Conservation (phyloP, 352 stramenopile species). For the Pythium guiyangense region DNA sequence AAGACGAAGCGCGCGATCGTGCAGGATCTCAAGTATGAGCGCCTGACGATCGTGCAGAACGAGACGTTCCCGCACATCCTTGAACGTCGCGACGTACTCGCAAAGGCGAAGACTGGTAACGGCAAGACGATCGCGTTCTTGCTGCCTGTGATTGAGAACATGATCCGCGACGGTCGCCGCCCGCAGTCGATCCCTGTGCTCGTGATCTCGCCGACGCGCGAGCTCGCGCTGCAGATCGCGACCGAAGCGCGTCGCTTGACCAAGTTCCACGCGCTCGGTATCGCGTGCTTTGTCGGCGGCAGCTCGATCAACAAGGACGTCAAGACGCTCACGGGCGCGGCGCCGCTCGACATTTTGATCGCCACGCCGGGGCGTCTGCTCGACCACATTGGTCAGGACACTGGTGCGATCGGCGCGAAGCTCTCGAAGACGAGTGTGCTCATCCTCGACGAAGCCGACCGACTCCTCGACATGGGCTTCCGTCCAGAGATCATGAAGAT, state of each 20-base stretch:
- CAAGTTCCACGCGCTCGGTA: conserved; percentile 17
- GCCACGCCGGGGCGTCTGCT: conserved; percentile 94
- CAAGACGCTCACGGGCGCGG: conserved; percentile 24
- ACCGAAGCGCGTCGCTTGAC: no score
- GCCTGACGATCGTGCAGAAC: conserved; percentile 89
- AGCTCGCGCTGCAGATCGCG: conserved; percentile 99
- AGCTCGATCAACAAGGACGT: conserved; percentile 82
- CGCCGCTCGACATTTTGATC: conserved; percentile 90
- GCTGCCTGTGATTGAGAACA: conserved; percentile 72
- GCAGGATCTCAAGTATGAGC: conserved; percentile 81
- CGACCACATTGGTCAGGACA: conserved; percentile 93
- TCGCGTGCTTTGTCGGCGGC: conserved; percentile 79
- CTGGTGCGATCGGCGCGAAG: conserved; percentile 70
- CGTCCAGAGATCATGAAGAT: conserved; percentile 90
- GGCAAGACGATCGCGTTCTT: conserved; percentile 92
- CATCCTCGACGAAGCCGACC: conserved; percentile 96
- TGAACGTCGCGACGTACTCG: conserved; percentile 88
- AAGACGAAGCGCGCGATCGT: conserved; percentile 62
- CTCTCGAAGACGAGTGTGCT: conserved; percentile 52
- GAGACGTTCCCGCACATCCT: conserved; percentile 73
- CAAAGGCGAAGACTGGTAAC: conserved; percentile 88
- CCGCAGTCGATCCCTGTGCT: no score
- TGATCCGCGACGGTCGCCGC: conserved; percentile 24
- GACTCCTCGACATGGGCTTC: conserved; percentile 96
- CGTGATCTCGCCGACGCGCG: conserved; percentile 97